phyloP scores from a whole-genome alignment of 257 asterid genomes.

The Eucommia ulmoides region DNA sequence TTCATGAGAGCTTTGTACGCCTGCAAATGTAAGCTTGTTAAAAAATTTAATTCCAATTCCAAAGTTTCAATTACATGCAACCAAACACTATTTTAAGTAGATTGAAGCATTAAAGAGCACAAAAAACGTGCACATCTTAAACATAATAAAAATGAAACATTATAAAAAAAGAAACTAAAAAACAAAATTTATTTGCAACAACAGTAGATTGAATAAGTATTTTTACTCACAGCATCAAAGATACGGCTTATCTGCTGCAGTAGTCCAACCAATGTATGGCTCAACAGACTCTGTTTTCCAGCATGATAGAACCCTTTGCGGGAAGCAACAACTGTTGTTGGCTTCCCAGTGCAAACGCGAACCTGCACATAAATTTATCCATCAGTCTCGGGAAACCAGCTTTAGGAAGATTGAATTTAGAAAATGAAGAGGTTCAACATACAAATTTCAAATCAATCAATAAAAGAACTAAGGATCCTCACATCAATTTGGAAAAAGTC shows the following conservation, averaged over 20 bases:
- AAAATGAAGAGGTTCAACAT: conserved; percentile 1
- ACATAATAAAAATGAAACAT: not conserved
- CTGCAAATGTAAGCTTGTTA: conserved; percentile 23
- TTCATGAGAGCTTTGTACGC: conserved; percentile 65
- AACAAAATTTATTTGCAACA: no score
- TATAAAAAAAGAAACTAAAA: no score
- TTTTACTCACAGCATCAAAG: conserved; percentile 55
- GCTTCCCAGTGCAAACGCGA: conserved; percentile 69
- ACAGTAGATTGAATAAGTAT: no score
- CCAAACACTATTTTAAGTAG: conserved; percentile 3
- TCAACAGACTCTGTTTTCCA: conserved; percentile 47
- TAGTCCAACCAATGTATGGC: conserved; percentile 60
- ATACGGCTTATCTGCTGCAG: conserved; percentile 62
- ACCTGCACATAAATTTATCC: conserved; percentile 30
- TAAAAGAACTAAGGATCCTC: conserved; percentile 18
- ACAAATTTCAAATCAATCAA: not conserved
- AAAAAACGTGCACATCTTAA: not conserved
- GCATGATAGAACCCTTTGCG: conserved; percentile 64
- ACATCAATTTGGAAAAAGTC: conserved; percentile 88
- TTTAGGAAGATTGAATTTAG: conserved; percentile 1
- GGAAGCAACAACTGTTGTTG: conserved; percentile 68
- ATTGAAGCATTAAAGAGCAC: conserved; percentile 1
- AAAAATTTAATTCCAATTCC: no score
- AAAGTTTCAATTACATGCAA: no score
- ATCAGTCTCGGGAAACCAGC: not conserved